phyloP scores from a whole-genome alignment of 306 rosid genomes.

The Pueraria montana region DNA sequence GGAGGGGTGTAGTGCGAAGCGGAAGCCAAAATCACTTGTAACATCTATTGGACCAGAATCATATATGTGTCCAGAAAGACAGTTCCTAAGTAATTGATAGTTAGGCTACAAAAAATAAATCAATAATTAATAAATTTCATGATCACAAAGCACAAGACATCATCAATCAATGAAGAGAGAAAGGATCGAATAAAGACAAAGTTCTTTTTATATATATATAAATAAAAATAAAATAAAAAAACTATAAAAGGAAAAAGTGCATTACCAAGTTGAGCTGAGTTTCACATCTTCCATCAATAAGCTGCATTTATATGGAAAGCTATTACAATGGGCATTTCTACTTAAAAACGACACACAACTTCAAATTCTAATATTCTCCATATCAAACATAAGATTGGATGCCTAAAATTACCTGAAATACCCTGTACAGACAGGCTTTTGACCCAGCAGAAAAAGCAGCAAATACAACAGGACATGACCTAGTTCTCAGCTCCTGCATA shows the following conservation, averaged over 20 bases:
- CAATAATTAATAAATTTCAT: slow-evolving; percentile 37
- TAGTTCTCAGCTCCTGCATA: slow-evolving; percentile 78
- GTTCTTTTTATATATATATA: too few species aligned
- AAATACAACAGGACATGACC: slow-evolving; percentile 85
- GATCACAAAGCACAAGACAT: not conserved
- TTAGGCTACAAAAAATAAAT: slow-evolving; percentile 63
- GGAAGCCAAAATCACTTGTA: slow-evolving; percentile 91
- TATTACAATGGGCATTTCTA: slow-evolving; percentile 32
- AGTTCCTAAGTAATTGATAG: slow-evolving; percentile 76
- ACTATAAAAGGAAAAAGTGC: slow-evolving; percentile 11
- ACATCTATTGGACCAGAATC: slow-evolving; percentile 96
- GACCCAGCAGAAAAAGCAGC: slow-evolving; percentile 87
- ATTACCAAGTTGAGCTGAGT: slow-evolving; percentile 75
- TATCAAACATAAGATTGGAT: slow-evolving; percentile 33
- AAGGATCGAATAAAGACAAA: slow-evolving; percentile 12
- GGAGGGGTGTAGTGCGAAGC: slow-evolving; percentile 76
- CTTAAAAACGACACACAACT: slow-evolving; percentile 37
- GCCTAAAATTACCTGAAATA: slow-evolving; percentile 72
- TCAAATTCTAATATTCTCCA: slow-evolving; percentile 33
- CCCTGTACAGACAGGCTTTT: slow-evolving; percentile 87
- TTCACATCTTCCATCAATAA: slow-evolving; percentile 81
- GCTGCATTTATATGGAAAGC: slow-evolving; percentile 64
- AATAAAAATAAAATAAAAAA: not conserved
- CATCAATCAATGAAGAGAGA: slow-evolving; percentile 24
- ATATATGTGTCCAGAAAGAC: slow-evolving; percentile 83